These are phyloP conservation scores for Syzygium aqueum DNA, from an alignment of 345 rosid genomes.

Conservation along the genomic window DNA sequence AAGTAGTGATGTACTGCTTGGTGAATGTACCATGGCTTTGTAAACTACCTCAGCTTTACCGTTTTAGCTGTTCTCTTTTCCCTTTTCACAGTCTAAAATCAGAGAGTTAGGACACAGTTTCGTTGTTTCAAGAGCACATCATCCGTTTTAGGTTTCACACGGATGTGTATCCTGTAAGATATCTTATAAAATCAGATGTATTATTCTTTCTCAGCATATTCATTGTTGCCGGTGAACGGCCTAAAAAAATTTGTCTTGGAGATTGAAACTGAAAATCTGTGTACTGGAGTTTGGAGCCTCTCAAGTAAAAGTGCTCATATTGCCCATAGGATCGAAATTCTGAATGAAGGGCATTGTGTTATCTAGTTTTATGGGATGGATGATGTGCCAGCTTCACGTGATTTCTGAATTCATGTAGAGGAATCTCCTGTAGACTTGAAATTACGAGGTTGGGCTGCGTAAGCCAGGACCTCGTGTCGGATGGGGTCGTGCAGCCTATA, in stretches of 20 bases:
- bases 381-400: not conserved
- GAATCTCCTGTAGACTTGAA: not conserved
- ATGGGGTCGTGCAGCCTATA: not conserved
- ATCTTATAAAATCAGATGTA: not conserved
- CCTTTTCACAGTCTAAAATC: not conserved
- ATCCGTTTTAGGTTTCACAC: not conserved
- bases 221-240: not conserved
- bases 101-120: not conserved
- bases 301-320: not conserved
- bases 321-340: not conserved
- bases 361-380: not conserved
- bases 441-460: not conserved
- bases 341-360: not conserved
- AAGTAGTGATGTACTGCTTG: slow-evolving; percentile 12
- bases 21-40: not conserved
- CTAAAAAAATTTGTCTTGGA: not conserved
- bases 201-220: not conserved
- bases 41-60: not conserved
- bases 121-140: not conserved
- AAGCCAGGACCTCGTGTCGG: not conserved
- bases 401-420: not conserved
- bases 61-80: not conserved
- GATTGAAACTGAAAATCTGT: not conserved
- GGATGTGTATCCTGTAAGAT: not conserved
- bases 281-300: not conserved